A percentile compares a stretch with the other conserved stretches of the same genome.
phyloP scores from a whole-genome alignment of 2,329 filamentous ascomycete species.

The Calycina herbarum region DNA sequence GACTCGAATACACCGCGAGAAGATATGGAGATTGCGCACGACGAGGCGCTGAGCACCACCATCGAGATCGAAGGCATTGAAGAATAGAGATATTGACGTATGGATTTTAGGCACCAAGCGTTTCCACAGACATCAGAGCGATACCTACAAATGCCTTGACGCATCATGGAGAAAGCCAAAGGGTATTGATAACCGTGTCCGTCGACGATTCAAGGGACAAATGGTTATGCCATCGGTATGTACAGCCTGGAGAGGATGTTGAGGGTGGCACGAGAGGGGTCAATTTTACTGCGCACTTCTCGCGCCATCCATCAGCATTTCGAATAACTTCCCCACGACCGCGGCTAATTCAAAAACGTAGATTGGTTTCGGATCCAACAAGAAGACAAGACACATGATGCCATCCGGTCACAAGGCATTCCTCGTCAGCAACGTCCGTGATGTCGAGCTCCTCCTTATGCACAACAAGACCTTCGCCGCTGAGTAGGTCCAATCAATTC shows the following conservation, averaged over 20 bases:
- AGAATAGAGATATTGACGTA: constrained; percentile 14
- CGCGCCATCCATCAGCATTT: constrained; percentile 7
- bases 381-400: constrained; percentile 98
- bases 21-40: not conserved
- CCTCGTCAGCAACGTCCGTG: constrained; percentile 94
- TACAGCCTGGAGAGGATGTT: constrained; percentile 34
- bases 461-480: constrained; percentile 99
- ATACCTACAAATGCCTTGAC: constrained; percentile 91
- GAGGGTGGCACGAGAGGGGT: constrained; percentile 9
- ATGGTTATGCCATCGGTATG: constrained; percentile 97
- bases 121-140: constrained; percentile 97
- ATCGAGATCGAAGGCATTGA: not conserved
- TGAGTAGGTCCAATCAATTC: constrained; percentile 67
- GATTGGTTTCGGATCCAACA: constrained; percentile 99
- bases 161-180: constrained; percentile 98
- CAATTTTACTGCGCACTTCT: constrained; percentile 1
- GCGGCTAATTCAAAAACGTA: constrained; percentile 43
- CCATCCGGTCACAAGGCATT: constrained; percentile 99
- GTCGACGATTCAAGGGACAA: constrained; percentile 95
- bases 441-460: constrained; percentile 98
- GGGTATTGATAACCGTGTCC: constrained; percentile 99
- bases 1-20: not conserved
- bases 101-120: constrained; percentile 72
- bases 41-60: not conserved
- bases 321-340: constrained; percentile 14